phyloP scores from a whole-genome alignment of 1,139 yeast genomes.

The Saccharomycopsis phalli region DNA sequence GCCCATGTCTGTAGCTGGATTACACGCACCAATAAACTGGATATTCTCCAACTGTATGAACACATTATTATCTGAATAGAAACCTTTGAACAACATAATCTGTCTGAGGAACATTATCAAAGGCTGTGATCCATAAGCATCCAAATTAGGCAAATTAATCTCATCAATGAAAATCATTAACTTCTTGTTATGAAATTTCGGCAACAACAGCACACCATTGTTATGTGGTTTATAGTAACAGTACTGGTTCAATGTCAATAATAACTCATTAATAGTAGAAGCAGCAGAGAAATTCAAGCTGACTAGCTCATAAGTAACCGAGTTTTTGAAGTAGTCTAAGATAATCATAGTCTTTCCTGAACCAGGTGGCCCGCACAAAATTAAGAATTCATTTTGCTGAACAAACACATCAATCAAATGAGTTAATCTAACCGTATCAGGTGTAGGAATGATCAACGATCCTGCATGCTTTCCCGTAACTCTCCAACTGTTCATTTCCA shows the following conservation, averaged over 20 bases:
- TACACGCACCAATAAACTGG: slow-evolving; percentile 92
- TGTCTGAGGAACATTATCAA: slow-evolving; percentile 74
- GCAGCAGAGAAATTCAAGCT: slow-evolving; percentile 81
- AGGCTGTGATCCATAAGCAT: slow-evolving; percentile 67
- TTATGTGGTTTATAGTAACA: slow-evolving; percentile 52
- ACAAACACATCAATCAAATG: slow-evolving; percentile 48
- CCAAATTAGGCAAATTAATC: slow-evolving; percentile 70
- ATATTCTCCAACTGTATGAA: slow-evolving; percentile 66
- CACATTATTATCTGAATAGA: slow-evolving; percentile 45
- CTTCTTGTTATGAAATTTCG: slow-evolving; percentile 63
- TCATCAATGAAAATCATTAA: slow-evolving; percentile 89
- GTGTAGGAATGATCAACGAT: slow-evolving; percentile 65
- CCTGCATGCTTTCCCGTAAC: too few relatives aligned
- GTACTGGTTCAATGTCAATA: slow-evolving; percentile 62
- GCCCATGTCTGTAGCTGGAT: slow-evolving; percentile 80
- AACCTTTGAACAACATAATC: slow-evolving; percentile 65
- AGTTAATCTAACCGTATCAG: slow-evolving; percentile 70
- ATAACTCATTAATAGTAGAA: slow-evolving; percentile 53
- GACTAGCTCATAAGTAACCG: slow-evolving; percentile 39
- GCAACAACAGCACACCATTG: slow-evolving; percentile 47
- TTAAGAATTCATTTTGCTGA: slow-evolving; percentile 48
- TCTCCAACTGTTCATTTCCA: slow-evolving; percentile 50
- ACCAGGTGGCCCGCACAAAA: slow-evolving; percentile 96
- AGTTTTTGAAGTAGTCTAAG: slow-evolving; percentile 54
- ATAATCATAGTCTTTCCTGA: slow-evolving; percentile 95